Base-by-base conservation (phyloP, 306 rosid species). In the Morella rubra region DNA sequence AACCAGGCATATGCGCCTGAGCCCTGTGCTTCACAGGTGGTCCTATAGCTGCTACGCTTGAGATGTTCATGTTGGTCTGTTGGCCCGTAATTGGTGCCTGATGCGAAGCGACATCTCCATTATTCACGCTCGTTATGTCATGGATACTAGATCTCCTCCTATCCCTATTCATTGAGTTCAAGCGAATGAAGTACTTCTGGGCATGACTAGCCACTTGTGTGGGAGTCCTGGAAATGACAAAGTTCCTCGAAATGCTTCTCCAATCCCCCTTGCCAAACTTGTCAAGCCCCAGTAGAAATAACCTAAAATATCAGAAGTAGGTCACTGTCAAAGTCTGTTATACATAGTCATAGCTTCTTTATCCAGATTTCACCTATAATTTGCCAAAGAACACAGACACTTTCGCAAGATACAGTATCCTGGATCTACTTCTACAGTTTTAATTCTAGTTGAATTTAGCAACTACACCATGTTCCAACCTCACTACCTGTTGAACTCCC, bases 161-260 rank as follows among this genome's bases (percentile, higher is more conserved):
- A 73, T 95, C 99, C 67, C 97, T 88, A 73, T 92, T 95, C 88
- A 95, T 93, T 13, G 99, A 95, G 80, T 95, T 95, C 86, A 95
- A 77, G 44, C 98, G 87, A 49, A 95, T 95, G 81, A 95, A 95
- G 82, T 95, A 95, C 85, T 95, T 95, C 22, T 95, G 99, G 51
- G 99, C 99, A 73, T 95, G 99, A 73, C 99, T 95, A 8, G 99
- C 99, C 42, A 92, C 99, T 88, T 92, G 99, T 44, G 99, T 92
- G 0, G 99, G 99, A 19, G 99, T 95, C 79, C 99, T 92, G 41
- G 99, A 95, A 73, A 95, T 87, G 19, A 95, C 99, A 69, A 82
- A 95, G 80, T 95, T 95, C 82, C 99, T 92, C 79, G 99, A 95
- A 74, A 95, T 95, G 86, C 99, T 95, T 77, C 99, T 91, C 99